Conservation (phyloP, 2,329 filamentous ascomycete genomes). For the Xenosphaeropsis pyriputrescens region DNA sequence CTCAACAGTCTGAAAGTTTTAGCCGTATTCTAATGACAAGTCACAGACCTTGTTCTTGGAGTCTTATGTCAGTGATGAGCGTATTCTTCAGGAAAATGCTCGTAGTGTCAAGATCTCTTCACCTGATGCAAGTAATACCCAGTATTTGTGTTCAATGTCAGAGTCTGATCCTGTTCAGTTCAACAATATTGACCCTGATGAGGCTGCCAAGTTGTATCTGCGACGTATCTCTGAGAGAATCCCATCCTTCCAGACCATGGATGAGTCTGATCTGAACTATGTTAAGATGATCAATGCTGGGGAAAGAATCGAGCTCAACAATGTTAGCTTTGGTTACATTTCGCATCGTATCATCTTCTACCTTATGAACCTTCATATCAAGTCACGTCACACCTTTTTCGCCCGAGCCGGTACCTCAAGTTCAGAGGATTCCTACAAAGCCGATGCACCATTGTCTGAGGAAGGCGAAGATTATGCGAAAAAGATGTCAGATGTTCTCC, state of each 20-base stretch:
- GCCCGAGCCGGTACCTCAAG: conserved; percentile 72
- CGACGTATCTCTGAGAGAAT: conserved; percentile 84
- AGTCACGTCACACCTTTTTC: conserved; percentile 86
- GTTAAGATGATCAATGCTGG: conserved; percentile 99
- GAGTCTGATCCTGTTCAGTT: conserved; percentile 40
- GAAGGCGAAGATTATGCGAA: conserved; percentile 69
- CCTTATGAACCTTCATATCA: conserved; percentile 93
- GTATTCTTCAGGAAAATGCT: conserved; percentile 91
- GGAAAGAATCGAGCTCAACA: conserved; percentile 86
- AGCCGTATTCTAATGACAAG: conserved; percentile 1
- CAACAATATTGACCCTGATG: conserved; percentile 77
- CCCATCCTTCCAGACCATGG: conserved; percentile 92
- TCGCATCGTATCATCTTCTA: conserved; percentile 98
- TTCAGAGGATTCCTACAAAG: conserved; percentile 86
- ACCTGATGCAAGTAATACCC: conserved; percentile 50
- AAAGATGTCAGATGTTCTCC: conserved; percentile 72
- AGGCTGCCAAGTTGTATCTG: conserved; percentile 85
- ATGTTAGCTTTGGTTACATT: conserved; percentile 90
- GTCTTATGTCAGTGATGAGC: conserved; percentile 84
- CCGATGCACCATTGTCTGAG: conserved; percentile 70
- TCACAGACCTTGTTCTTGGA: conserved; percentile 88
- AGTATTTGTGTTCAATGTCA: background rate
- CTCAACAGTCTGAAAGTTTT: background rate
- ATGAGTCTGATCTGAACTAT: conserved; percentile 86
- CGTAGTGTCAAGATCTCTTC: conserved; percentile 96